phyloP scores from a whole-genome alignment of 257 asterid genomes.

The Solanum acaule region DNA sequence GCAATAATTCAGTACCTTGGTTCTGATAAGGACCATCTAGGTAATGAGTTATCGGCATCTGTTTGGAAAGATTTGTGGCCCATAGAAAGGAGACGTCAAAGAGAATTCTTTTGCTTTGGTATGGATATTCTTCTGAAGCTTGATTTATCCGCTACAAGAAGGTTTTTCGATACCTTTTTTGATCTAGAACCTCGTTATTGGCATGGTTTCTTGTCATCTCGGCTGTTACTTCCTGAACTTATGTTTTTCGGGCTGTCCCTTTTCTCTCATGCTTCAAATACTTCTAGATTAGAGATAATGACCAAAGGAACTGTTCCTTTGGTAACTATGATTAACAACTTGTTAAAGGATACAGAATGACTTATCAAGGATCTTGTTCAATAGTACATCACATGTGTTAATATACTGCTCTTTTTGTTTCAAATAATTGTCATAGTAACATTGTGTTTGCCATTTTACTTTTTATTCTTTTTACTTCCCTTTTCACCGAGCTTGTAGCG shows the following conservation, averaged over 20 bases:
- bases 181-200: constrained; percentile 90
- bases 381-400: neutral
- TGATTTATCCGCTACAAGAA: constrained; percentile 70
- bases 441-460: neutral
- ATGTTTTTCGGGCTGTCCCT: constrained; percentile 70
- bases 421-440: neutral
- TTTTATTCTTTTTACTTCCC: too few species aligned
- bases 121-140: constrained; percentile 92
- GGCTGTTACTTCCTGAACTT: constrained; percentile 84
- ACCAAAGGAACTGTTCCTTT: constrained; percentile 80
- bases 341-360: constrained; percentile 55
- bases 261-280: constrained; percentile 61
- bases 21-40: constrained; percentile 30
- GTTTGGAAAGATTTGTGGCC: constrained; percentile 99
- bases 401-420: neutral
- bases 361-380: neutral
- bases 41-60: constrained; percentile 48
- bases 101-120: constrained; percentile 95
- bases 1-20: constrained; percentile 68
- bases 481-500: neutral
- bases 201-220: constrained; percentile 95
- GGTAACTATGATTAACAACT: constrained; percentile 68
- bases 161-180: constrained; percentile 85
- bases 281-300: constrained; percentile 88
- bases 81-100: constrained; percentile 83